Base-by-base conservation (phyloP, 106 monocot species). In the Alisma plantagoaquatica region DNA sequence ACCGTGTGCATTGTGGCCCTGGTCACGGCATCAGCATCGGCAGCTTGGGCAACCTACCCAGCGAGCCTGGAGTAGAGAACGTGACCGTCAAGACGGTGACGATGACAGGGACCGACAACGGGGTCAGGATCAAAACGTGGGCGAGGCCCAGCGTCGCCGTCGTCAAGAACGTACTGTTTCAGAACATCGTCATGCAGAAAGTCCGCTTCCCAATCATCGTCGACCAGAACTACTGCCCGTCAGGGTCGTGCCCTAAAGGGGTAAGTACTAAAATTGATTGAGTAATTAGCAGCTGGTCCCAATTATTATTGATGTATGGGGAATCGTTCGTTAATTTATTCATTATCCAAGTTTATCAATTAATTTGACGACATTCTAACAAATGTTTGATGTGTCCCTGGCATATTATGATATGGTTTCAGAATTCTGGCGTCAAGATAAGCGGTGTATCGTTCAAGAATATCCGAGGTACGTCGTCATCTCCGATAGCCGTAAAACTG, bases 21-120 rank as follows among this genome's bases (percentile, higher is more conserved):
- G 77, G 77, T 18, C 77, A 78, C 24, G 77, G 77, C 21, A 70
- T 76, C 61, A 70, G 46, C n/a, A n/a, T n/a, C n/a, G n/a, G n/a
- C n/a, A n/a, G n/a, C n/a, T n/a, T n/a, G n/a, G n/a, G n/a, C 54
- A 41, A 18, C 16, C 19, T 16, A 5, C 24, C 19, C 15, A 33
- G 8, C 7, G 23, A 9, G n/a, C n/a, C n/a, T n/a, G n/a, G n/a
- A n/a, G n/a, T n/a, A n/a, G n/a, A n/a, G n/a, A n/a, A n/a, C n/a
- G n/a, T 38, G 14, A 38, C 35, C 9, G 35, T 38, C 35, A 38
- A 38, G 14, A 8, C 35, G 6, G 35, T 38, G 6, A 14, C 14
- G 6, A 8, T 38, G 35, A 38, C 9, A 6, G 35, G 35, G 35
- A 38, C 35, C 6, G 9, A 38, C 6, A 38, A 38, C 35, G 35